Conservation (phyloP, 768 basidiomycete species). For the Arthromyces matolae region DNA sequence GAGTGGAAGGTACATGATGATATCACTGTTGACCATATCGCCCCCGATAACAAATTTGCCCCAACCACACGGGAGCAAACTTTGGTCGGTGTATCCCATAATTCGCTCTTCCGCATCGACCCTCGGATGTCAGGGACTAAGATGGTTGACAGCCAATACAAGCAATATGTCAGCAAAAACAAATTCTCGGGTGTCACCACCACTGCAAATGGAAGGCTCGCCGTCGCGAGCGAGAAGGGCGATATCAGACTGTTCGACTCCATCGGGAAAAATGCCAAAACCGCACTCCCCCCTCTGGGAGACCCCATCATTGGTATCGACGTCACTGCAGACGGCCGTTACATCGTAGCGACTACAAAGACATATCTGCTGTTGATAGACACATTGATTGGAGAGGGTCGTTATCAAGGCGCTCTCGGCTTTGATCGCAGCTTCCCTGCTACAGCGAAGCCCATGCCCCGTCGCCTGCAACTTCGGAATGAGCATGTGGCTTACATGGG, state of each 20-base stretch:
- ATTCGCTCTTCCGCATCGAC: conserved; percentile 96
- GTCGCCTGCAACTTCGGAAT: conserved; percentile 78
- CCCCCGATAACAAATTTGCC: conserved; percentile 92
- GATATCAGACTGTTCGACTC: conserved; percentile 93
- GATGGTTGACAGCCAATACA: conserved; percentile 91
- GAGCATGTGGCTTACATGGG: conserved; percentile 97
- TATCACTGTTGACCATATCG: conserved; percentile 81
- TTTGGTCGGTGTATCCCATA: conserved; percentile 88
- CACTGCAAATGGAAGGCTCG: conserved; percentile 81
- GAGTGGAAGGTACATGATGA: conserved; percentile 98
- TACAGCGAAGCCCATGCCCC: conserved; percentile 86
- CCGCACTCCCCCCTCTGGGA: conserved; percentile 89
- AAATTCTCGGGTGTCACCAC: conserved; percentile 92
- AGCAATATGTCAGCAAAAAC: conserved; percentile 94
- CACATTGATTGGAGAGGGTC: conserved; percentile 88
- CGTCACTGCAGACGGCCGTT: conserved; percentile 90
- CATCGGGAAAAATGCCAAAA: conserved; percentile 99
- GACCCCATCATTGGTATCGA: conserved; percentile 95
- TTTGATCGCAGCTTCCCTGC: conserved; percentile 97
- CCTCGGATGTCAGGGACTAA: conserved; percentile 91
- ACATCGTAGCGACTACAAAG: conserved; percentile 93
- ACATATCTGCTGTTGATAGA: conserved; percentile 93
- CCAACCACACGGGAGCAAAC: conserved; percentile 92
- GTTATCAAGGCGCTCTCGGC: conserved; percentile 76
- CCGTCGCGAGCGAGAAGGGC: conserved; percentile 94